phyloP scores from a whole-genome alignment of 345 rosid genomes.

The Boechera retrofracta region DNA sequence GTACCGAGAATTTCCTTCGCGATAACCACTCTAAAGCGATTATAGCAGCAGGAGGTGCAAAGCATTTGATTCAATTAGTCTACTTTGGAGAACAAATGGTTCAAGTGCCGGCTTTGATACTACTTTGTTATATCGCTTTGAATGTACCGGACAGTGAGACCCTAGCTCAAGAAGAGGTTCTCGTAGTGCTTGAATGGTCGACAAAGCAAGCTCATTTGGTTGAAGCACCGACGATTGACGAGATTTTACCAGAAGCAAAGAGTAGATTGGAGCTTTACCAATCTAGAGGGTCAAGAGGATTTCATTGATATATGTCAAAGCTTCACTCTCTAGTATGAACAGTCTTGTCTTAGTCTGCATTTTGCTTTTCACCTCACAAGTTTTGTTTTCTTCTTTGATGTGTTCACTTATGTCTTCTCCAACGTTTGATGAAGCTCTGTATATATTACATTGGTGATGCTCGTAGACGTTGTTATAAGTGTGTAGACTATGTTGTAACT shows the following conservation, averaged over 20 bases:
- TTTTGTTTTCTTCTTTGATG: conserved; percentile 27
- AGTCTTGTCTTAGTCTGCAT: background rate
- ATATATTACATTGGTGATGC: conserved; percentile 37
- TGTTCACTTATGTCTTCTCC: conserved; percentile 18
- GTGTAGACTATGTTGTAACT: conserved; percentile 40
- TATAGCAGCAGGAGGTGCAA: conserved; percentile 62
- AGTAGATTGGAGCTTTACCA: conserved; percentile 73
- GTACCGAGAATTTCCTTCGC: conserved; percentile 61
- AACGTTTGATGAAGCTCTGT: conserved; percentile 34
- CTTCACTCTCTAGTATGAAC: conserved; percentile 30
- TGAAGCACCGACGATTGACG: conserved; percentile 51
- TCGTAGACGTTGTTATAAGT: conserved; percentile 37
- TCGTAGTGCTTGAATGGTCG: conserved; percentile 77
- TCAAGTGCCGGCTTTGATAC: conserved; percentile 61
- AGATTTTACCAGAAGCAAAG: conserved; percentile 68
- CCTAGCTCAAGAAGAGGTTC: conserved; percentile 72
- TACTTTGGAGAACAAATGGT: conserved; percentile 72
- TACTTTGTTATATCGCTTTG: conserved; percentile 56
- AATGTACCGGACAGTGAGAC: conserved; percentile 69
- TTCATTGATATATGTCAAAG: conserved; percentile 43
- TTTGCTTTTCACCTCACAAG: background rate
- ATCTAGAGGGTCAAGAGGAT: conserved; percentile 73
- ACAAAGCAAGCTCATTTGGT: conserved; percentile 66
- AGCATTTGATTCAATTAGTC: conserved; percentile 63
- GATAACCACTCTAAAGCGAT: conserved; percentile 65